Percentiles rank a stretch among this genome's conserved stretches.
phyloP scores from a whole-genome alignment of 345 rosid genomes.

The Cochlearia excelsa region DNA sequence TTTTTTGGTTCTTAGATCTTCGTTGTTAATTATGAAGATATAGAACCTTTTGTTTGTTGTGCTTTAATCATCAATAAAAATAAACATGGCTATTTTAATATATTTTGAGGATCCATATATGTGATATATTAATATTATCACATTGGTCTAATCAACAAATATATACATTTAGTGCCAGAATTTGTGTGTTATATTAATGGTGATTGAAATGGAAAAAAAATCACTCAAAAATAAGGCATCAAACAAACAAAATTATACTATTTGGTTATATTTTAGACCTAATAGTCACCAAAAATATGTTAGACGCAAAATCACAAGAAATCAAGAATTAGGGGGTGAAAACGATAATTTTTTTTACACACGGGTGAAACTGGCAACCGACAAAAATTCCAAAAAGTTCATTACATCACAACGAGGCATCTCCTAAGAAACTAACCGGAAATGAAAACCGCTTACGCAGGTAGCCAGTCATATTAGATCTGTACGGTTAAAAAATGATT shows the following conservation, averaged over 20 bases:
- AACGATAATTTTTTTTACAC: too few species aligned
- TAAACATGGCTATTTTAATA: not conserved
- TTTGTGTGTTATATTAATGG: too few species aligned
- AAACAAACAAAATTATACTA: too few species aligned
- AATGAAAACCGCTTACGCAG: conserved; percentile 15
- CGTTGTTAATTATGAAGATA: conserved; percentile 10
- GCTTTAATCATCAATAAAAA: conserved; percentile 16
- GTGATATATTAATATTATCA: not conserved
- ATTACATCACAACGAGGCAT: conserved; percentile 6
- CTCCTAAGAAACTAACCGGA: not conserved
- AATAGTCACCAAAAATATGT: too few species aligned
- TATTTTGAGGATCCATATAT: not conserved
- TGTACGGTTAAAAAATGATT: conserved; percentile 6
- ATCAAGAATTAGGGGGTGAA: too few species aligned
- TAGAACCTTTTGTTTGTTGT: conserved; percentile 13
- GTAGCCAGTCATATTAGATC: conserved; percentile 19
- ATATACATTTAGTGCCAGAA: too few species aligned
- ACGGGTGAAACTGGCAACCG: conserved; percentile 12
- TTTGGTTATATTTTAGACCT: too few species aligned
- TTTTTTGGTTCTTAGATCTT: conserved; percentile 23
- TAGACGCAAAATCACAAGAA: too few species aligned
- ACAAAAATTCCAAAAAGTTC: not conserved
- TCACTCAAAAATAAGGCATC: too few species aligned
- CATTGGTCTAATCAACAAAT: not conserved
- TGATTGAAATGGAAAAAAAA: too few species aligned